These are phyloP conservation scores for Anthracocystis setariae DNA, from an alignment of 1,284 basidiomycete genomes.

Conservation along the genomic window DNA sequence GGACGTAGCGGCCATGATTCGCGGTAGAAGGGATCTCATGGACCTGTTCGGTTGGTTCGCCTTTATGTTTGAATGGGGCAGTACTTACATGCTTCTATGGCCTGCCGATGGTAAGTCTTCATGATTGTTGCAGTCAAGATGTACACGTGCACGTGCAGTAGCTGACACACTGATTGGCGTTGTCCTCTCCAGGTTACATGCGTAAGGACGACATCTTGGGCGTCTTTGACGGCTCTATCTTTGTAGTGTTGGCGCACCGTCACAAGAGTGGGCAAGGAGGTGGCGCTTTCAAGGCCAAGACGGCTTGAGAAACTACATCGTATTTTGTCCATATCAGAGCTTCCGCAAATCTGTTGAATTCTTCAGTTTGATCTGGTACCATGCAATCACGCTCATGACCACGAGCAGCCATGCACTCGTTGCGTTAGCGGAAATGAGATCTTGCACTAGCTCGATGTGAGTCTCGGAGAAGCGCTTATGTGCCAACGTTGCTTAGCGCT, in stretches of 20 bases:
- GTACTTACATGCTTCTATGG: slow-evolving; percentile 54
- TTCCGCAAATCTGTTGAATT: too few relatives aligned
- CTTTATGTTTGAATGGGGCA: slow-evolving; percentile 54
- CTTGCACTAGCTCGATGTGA: too few relatives aligned
- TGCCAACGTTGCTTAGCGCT: too few relatives aligned
- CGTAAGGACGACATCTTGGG: slow-evolving; percentile 55
- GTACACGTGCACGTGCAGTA: neutral
- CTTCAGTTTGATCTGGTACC: too few relatives aligned
- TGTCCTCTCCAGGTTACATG: slow-evolving; percentile 44
- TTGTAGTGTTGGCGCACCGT: slow-evolving; percentile 50
- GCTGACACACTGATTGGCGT: neutral
- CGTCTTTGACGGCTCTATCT: slow-evolving; percentile 52
- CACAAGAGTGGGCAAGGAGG: slow-evolving; percentile 32
- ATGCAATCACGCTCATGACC: too few relatives aligned
- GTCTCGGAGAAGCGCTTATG: too few relatives aligned
- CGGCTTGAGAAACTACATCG: neutral
- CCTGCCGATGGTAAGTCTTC: slow-evolving; percentile 43
- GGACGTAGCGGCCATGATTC: slow-evolving; percentile 49
- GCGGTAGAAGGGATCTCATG: slow-evolving; percentile 45
- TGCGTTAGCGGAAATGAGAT: too few relatives aligned
- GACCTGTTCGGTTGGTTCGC: slow-evolving; percentile 54
- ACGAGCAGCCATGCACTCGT: too few relatives aligned
- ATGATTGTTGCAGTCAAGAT: neutral
- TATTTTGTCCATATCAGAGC: neutral
- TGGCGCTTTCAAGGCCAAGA: slow-evolving; percentile 40